phyloP scores from a whole-genome alignment of 352 stramenopile species.

The Plasmopara muralis region DNA sequence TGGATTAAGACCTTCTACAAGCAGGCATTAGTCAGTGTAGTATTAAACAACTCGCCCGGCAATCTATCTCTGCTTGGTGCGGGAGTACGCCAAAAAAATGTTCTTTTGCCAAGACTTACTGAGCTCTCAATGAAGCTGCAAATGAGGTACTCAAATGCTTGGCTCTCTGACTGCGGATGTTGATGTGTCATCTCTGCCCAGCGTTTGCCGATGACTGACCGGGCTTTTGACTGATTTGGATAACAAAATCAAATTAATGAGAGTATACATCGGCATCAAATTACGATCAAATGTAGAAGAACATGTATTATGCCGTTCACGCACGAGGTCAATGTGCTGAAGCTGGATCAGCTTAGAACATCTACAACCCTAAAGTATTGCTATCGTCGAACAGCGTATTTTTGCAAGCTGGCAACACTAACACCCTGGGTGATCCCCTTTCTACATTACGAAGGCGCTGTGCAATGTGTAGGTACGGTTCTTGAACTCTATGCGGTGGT shows the following conservation, averaged over 20 bases:
- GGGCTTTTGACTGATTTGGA: conserved; percentile 2
- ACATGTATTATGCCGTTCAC: conserved; percentile 5
- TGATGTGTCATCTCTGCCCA: neutral
- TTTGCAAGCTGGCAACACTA: neutral
- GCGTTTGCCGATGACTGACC: conserved; percentile 15
- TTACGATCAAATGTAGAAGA: conserved; percentile 7
- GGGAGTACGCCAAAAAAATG: conserved; percentile 13
- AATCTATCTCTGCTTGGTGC: conserved; percentile 6
- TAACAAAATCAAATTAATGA: neutral
- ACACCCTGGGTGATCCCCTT: neutral
- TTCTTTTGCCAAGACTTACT: conserved; percentile 12
- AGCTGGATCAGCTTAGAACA: neutral
- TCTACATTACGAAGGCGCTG: neutral
- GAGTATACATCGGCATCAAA: neutral
- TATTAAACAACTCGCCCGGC: conserved; percentile 8
- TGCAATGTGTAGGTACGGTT: neutral
- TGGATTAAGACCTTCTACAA: conserved; percentile 10
- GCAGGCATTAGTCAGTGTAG: conserved; percentile 4
- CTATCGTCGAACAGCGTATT: neutral
- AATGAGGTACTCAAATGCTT: conserved; percentile 4
- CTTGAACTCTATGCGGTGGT: neutral
- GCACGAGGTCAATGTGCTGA: neutral
- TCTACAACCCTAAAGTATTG: neutral
- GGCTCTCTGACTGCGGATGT: neutral
- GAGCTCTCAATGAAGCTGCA: conserved; percentile 10